Base-by-base conservation (phyloP, 1,139 yeast genomes). In the Saccharomyces hybrid region DNA sequence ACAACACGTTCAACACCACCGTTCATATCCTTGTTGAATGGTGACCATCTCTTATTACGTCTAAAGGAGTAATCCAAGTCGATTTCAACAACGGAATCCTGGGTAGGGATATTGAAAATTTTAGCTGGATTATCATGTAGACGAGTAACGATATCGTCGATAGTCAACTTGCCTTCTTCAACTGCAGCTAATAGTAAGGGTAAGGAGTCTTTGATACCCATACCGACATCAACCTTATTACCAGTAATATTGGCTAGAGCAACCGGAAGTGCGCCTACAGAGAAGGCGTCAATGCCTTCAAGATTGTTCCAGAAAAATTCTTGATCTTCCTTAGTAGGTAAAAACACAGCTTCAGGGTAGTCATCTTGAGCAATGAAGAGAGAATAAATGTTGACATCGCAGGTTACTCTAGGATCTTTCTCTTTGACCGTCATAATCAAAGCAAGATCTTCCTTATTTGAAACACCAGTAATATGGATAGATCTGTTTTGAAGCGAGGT, bases 1-100 rank as follows among this genome's bases (percentile, higher is more conserved):
- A 84, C 79, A 53, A 93, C 98, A 70, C 98, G 83, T 73, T 89
- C 96, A 65, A 93, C 85, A 62, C 88, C 84, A 59, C 97, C 98
- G 59, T 75, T 77, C 66, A 87, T 76, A 53, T 76, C 74, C 64
- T 75, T 72, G 54, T 72, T 69, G 63, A 80, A 76, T 57, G 85
- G 84, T 54, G 84, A 75, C 80, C 83, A 81, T 55, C 76, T 64
- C 48, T 72, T 64, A 47, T 74, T 61, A 57, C 73, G 70, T 64
- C 76, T 74, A 59, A 79, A 75, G 29, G 78, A 68, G 57, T 76
- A 75, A 71, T 89, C 97, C 64, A 88, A 73, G 68, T 90, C 96
- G 59, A 91, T 74, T 72, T 90, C 97, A 62, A 91, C 84, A 53
- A 78, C 68, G 20, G 93, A 71, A 47, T 82, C 84, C 73, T 88